Conservation (phyloP, 495 filamentous ascomycete genomes). For the Talaromyces wortmannii region DNA sequence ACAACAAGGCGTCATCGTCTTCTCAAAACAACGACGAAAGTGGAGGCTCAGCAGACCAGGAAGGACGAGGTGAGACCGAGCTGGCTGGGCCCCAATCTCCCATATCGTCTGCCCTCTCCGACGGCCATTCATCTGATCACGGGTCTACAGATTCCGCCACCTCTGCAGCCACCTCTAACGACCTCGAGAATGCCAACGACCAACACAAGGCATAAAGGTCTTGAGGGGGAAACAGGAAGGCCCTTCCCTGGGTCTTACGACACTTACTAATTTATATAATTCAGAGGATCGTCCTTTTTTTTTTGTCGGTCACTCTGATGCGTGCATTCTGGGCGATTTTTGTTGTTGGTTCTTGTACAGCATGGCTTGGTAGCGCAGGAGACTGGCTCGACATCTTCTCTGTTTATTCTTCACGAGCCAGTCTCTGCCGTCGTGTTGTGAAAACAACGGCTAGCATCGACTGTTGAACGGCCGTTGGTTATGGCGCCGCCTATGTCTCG, state of each 20-base stretch:
- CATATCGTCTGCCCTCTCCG: conserved; percentile 3
- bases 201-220: neutral
- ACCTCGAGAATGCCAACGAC: conserved; percentile 2
- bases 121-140: conserved; percentile 7
- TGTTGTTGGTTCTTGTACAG: neutral
- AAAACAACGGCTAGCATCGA: neutral
- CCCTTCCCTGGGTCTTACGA: neutral
- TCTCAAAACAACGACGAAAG: conserved; percentile 7
- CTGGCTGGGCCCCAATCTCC: conserved; percentile 5
- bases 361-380: neutral
- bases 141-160: conserved; percentile 11
- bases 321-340: neutral
- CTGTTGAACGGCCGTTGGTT: neutral
- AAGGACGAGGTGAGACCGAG: conserved; percentile 12
- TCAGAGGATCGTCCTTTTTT: neutral
- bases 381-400: neutral
- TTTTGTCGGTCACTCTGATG: neutral
- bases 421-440: neutral
- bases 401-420: neutral
- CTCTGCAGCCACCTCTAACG: conserved; percentile 8
- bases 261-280: neutral
- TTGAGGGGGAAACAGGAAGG: neutral
- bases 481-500: neutral
- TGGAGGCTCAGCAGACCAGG: conserved; percentile 6
- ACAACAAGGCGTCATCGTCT: conserved; percentile 3